phyloP scores from a whole-genome alignment of 1,284 basidiomycete species.

The Trametes sp. region DNA sequence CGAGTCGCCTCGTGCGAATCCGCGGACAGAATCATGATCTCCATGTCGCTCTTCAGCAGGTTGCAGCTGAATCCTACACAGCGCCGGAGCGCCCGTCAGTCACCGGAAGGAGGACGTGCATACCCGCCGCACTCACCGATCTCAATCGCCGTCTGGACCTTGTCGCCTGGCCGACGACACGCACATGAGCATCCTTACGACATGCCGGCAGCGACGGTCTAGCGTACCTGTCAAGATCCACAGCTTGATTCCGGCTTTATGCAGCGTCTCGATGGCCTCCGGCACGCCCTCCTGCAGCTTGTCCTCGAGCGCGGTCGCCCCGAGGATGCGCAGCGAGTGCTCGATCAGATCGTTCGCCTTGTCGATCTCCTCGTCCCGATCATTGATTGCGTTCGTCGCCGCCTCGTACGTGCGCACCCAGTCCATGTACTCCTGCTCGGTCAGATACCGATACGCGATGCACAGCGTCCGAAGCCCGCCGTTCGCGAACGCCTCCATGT shows the following conservation, averaged over 20 bases:
- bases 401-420: constrained; percentile 89
- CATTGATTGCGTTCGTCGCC: constrained; percentile 76
- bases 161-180: constrained; percentile 72
- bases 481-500: constrained; percentile 95
- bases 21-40: constrained; percentile 96
- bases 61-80: constrained; percentile 84
- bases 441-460: constrained; percentile 83
- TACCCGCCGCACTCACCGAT: constrained; percentile 59
- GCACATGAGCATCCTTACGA: constrained; percentile 16
- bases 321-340: constrained; percentile 82
- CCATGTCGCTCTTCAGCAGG: constrained; percentile 90
- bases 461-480: constrained; percentile 92
- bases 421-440: constrained; percentile 83
- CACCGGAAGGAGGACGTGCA: not conserved
- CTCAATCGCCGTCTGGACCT: constrained; percentile 97
- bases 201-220: constrained; percentile 8
- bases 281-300: constrained; percentile 98
- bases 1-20: constrained; percentile 80
- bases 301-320: constrained; percentile 96
- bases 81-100: constrained; percentile 1
- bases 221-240: constrained; percentile 90
- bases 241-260: constrained; percentile 94
- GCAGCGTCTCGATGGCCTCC: constrained; percentile 92
- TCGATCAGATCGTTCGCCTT: constrained; percentile 88
- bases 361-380: constrained; percentile 92